Percentiles rank a stretch among this genome's conserved stretches.
Evolutionary conservation across 2,329 filamentous ascomycete species (phyloP).

Genomic region (Cladophialophora carrionii): DNA sequence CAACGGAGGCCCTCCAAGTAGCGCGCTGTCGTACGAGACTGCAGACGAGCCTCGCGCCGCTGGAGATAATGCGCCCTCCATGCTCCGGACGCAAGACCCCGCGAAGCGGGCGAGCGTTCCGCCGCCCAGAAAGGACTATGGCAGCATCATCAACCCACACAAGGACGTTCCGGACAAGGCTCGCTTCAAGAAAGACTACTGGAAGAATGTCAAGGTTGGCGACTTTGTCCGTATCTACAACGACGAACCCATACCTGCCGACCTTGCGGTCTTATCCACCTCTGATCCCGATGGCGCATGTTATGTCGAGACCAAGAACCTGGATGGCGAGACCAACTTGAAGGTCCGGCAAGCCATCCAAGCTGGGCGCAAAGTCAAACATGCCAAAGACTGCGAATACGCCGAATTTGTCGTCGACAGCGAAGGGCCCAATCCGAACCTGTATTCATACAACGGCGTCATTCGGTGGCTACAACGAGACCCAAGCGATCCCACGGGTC

Average conservation of each 20-base stretch:
- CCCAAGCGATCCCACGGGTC: conserved; percentile 62
- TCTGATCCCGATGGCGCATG: conserved; percentile 93
- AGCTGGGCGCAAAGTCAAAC: conserved; percentile 78
- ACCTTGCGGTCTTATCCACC: conserved; percentile 88
- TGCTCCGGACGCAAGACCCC: conserved; percentile 23
- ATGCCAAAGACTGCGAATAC: conserved; percentile 89
- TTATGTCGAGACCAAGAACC: conserved; percentile 96
- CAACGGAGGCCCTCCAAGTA: conserved; percentile 37
- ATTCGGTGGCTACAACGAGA: conserved; percentile 82
- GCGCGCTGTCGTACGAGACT: conserved; percentile 39
- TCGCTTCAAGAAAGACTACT: conserved; percentile 87
- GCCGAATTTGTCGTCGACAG: conserved; percentile 87
- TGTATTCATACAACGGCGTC: conserved; percentile 92
- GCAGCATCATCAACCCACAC: conserved; percentile 73
- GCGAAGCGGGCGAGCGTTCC: conserved; percentile 32
- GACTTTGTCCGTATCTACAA: conserved; percentile 97
- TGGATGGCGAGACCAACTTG: conserved; percentile 96
- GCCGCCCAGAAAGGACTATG: conserved; percentile 58
- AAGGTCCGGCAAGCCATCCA: conserved; percentile 92
- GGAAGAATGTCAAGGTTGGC: conserved; percentile 94
- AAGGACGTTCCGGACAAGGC: conserved; percentile 69
- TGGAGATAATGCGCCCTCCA: conserved; percentile 31
- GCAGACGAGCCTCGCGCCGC: conserved; percentile 30
- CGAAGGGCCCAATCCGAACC: conserved; percentile 86
- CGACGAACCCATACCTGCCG: conserved; percentile 91